Evolutionary conservation across 2,329 filamentous ascomycete species (phyloP), one percentile per base, ranked within the genome.

Genomic region (Ceratocystis papillata): DNA sequence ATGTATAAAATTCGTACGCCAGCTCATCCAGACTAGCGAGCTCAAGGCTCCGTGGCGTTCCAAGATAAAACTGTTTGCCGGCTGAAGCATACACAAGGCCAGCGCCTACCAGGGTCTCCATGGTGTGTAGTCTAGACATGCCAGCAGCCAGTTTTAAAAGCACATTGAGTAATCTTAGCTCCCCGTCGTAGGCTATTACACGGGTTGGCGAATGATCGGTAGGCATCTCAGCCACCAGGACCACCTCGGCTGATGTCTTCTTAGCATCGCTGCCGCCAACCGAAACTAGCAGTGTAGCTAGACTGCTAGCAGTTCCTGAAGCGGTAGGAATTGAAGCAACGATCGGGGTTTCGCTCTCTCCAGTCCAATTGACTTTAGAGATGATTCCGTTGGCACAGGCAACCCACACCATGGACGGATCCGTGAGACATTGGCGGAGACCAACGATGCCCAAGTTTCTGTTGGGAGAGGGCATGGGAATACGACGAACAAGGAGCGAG

Each of bases 401-500:
- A 8, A 86, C 81, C 84, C 84, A 87, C 50, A 86, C 67, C 25
- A 80, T 75, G 50, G 82, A 76, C 3, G 79, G 72, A 60, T 76
- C 72, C 63, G 72, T 69, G 60, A 72, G 73, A 3, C 77, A 78
- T 45, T 75, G 72, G 25, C 74, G 72, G 73, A 76, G 78, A 15
- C 76, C 77, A 64, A 79, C 75, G 62, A 81, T 76, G 30, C 46
- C 61, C 6, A 62, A 28, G n/a, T 63, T 62, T 48, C 64, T 67
- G 65, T 73, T 72, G 53, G 73, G 70, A 66, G 74, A 66, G 53
- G 66, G 68, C 70, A 87, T 77, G 12, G 82, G 77, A 62, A 96
- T 86, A 66, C 85, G 84, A 70, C 90, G 86, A 59, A 90, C 79
- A 25, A 95, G 83, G 62, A 95, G 82, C 1, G 94, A 97, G 65